These are phyloP conservation scores for Cinnamomum chago DNA, from an alignment of 164 flowering plant genomes.

Conservation along the genomic window DNA sequence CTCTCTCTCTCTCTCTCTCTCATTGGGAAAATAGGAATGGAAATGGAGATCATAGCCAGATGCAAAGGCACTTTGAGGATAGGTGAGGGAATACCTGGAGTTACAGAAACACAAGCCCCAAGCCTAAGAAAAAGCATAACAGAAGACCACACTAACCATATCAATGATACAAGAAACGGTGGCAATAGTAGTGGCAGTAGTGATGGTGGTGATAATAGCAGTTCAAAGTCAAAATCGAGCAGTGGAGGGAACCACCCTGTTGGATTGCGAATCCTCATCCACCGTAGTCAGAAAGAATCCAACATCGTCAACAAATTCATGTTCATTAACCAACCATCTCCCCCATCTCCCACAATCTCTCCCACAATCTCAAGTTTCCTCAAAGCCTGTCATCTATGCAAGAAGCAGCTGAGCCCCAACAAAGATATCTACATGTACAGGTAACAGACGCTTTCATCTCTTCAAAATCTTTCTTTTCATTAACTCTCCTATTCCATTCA, in stretches of 20 bases:
- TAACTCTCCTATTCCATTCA: not conserved
- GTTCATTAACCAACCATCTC: not conserved
- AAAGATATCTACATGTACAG: slow-evolving; percentile 6
- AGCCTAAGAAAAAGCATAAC: no score
- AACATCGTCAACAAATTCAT: not conserved
- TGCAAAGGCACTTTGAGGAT: not conserved
- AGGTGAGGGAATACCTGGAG: no score
- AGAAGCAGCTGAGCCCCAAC: not conserved
- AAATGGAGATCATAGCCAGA: no score
- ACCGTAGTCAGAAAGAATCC: not conserved
- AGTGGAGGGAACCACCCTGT: not conserved
- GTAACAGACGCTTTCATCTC: not conserved
- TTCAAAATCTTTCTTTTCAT: not conserved
- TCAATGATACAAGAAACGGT: no score
- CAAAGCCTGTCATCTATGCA: not conserved
- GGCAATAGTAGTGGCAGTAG: no score
- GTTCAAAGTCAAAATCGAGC: no score
- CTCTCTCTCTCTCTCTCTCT: no score
- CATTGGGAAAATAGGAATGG: no score
- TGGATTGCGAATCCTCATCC: not conserved
- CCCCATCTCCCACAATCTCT: not conserved
- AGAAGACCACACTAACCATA: no score
- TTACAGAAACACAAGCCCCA: no score
- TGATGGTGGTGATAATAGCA: no score
- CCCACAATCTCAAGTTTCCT: not conserved